Base-by-base conservation (phyloP, 116 monocot genomes). In the Dioscorea cayenensis region DNA sequence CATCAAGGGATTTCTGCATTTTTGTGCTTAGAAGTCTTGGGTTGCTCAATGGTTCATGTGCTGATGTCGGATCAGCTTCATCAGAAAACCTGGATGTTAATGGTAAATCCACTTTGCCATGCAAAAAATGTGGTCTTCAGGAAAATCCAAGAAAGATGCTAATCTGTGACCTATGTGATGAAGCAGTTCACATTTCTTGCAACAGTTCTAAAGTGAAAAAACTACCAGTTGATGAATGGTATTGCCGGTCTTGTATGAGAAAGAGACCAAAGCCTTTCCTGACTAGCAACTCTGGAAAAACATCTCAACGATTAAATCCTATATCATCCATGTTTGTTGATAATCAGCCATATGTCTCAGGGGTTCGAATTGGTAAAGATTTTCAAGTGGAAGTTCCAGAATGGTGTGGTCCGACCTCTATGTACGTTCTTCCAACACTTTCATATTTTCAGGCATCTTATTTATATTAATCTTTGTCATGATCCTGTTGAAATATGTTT, bases 111-210 rank as follows among this genome's bases (percentile, higher is more conserved):
- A 69, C 71, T 36, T 43, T 49, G 18, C 27, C 67, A 68, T 89
- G 89, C 78, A 83, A 86, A 81, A 71, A 67, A 35, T 89, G 89
- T 50, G 68, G 73, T 12, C 4, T 13, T 58, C 38, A 38, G 7
- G 89, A 79, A 73, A 61, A 82, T 80, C 71, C 75, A 60, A 35
- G 49, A 19, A 79, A 89, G 70, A 83, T 89, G 83, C 78, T 89
- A 63, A 83, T 89, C 22, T 89, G 89, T 72, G 89, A 89, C 55
- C 52, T 66, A 35, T 89, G 89, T 69, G 89, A 89, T 65, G 83
- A 80, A 64, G 83, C 85, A 71, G 85, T 83, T 81, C 89, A 89
- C 74, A 17, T 81, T 37, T 85, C 85, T 64, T 89, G 89, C 71
- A 85, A 79, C 71, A 79, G 43, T 25, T 72, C 75, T 11, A 76